Evolutionary conservation across 2,329 filamentous ascomycete genomes (phyloP), one percentile per base, ranked within the genome.

Genomic region (Aspergillus pseudoterreus): DNA sequence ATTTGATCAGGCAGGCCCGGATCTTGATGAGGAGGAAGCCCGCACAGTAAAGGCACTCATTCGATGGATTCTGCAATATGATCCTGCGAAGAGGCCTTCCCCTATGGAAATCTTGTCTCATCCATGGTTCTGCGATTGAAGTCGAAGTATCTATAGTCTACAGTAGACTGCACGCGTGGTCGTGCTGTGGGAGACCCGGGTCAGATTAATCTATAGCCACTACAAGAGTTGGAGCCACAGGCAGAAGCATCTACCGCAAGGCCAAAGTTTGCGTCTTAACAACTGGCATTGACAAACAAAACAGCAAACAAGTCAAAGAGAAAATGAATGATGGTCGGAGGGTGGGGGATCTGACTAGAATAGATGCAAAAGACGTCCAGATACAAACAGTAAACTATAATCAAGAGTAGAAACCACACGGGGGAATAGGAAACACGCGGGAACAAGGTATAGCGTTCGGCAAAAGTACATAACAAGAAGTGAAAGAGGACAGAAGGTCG

Each of bases 391-490:
- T 59, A 52, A 59, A 50, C 53, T 45, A 58, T 54, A 54, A 41
- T 45, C 45, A 53, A 39, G 35, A 38, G 17, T 43, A 61, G 50
- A 55, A 56, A 54, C 56, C 57, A 52, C 60, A 55, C 52, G 43
- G 61, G 57, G 55, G 50, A 63, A 58, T 54, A 62, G 58, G 55
- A 58, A 61, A 57, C 54, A 57, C 56, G 58, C 50, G 55, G 57
- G 57, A 61, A 57, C 57, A 60, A 68, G 65, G 64, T 67, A 67
- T 67, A 69, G 60, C 63, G 61, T 68, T 30, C 63, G 65, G 57
- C 62, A 64, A 65, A 64, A 69, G 63, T 70, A 71, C 67, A 70
- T 69, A 61, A 69, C 63, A 69, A 67, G 66, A 70, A 69, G 59
- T 57, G 59, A 64, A 64, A 59, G 52, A 57, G 63, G 63, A 64